Base-by-base conservation (phyloP, 768 basidiomycete species). In the Tylopilus balloui region DNA sequence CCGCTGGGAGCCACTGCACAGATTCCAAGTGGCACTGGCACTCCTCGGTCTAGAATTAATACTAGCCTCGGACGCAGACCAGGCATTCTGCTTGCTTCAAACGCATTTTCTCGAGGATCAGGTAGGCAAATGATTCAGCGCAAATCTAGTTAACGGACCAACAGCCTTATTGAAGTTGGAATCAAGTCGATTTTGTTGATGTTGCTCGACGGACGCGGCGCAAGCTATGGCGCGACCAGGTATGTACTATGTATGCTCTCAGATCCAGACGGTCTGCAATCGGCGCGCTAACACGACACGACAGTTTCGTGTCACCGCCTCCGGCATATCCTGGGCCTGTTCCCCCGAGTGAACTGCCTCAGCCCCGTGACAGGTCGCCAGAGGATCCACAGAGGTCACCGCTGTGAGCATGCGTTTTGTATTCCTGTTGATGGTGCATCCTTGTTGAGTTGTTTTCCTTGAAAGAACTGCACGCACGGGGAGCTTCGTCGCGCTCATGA, bases 191-290 rank as follows among this genome's bases (percentile, higher is more conserved):
- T n/a, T n/a, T n/a, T n/a, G n/a, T n/a, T n/a, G n/a, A n/a, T n/a
- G n/a, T n/a, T n/a, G n/a, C 2, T 0, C 14, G 32, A 20, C 13
- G 28, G 19, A 19, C 42, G 1, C 21, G 6, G 23, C 42, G 31
- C n/a, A n/a, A n/a, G 41, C 28, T 52, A 57, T 9, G 55, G 55
- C 6, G 42, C 49, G 4, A 56, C 50, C 9, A 41, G 24, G 55
- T 39, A 42, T 52, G 32, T 10, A 15, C n/a, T n/a, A n/a, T n/a
- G n/a, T n/a, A n/a, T 19, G 3, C 19, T 19, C 17, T 21, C 21
- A 28, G 24, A 20, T 11, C 17, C 24, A 25, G 15, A 5, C 13
- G 5, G 7, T 17, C 15, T 31, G 7, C 6, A 13, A 23, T 5
- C 0, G 3, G 8, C 24, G 13, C 11, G 23, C 17, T 28, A 21